phyloP scores from a whole-genome alignment of 371 early-diverging fungal genomes.

The Mucor indicus region DNA sequence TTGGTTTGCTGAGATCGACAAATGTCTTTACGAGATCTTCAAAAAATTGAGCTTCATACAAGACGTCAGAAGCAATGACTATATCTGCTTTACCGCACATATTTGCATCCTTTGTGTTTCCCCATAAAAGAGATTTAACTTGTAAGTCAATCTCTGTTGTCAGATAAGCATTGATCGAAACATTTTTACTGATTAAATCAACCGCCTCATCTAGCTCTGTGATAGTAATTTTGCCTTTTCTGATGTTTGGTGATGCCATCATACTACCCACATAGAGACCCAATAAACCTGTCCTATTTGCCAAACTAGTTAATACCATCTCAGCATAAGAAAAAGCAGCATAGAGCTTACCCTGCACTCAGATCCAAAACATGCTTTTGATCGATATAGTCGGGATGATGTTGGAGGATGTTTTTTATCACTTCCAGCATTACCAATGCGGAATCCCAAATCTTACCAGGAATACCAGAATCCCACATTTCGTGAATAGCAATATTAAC shows the following conservation, averaged over 20 bases:
- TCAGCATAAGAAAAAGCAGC: too few species aligned
- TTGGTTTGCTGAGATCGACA: constrained; percentile 33
- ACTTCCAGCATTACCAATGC: constrained; percentile 51
- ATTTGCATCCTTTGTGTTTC: constrained; percentile 17
- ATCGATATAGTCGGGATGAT: constrained; percentile 29
- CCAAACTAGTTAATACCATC: background rate
- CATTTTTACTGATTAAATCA: constrained; percentile 40
- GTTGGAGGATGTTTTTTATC: constrained; percentile 24
- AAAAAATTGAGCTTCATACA: constrained; percentile 54
- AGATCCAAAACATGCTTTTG: constrained; percentile 51
- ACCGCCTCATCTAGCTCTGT: constrained; percentile 59
- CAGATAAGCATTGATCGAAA: constrained; percentile 26
- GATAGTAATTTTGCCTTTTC: constrained; percentile 27
- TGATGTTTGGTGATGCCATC: constrained; percentile 15
- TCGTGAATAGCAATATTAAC: constrained; percentile 48
- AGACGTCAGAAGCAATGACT: constrained; percentile 62
- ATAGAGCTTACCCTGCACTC: constrained; percentile 52
- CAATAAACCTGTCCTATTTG: constrained; percentile 50
- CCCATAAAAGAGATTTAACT: constrained; percentile 31
- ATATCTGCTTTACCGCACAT: constrained; percentile 40
- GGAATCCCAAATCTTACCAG: constrained; percentile 68
- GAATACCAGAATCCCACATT: constrained; percentile 56
- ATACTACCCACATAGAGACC: constrained; percentile 48
- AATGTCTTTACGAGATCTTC: constrained; percentile 47
- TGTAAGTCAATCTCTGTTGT: constrained; percentile 3